Base-by-base conservation (phyloP, 352 stramenopile genomes). In the Globisporangium cederbergense region DNA sequence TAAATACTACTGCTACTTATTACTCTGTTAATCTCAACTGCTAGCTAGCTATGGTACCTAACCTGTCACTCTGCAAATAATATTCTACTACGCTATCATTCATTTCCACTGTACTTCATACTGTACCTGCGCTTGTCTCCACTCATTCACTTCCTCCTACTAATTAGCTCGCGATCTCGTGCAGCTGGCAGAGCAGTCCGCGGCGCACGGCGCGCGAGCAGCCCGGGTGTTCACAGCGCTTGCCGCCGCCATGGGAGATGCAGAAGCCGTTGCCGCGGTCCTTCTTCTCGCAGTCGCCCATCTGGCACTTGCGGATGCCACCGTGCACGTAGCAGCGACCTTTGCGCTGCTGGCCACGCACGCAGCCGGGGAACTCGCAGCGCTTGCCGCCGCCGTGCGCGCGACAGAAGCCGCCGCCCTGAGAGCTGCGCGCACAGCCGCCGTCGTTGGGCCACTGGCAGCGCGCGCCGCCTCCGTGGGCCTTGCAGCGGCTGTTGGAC, bases 401-500 rank as follows among this genome's bases (percentile, higher is more conserved):
- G 18, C 86, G 76, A 34, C 86, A 95, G 56, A 90, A 93, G 10
- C 86, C 86, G 0, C 86, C 83, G 22, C 86, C 86, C 67, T 95
- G 86, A 0, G 81, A 91, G 46, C 84, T 93, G 0, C 84, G 72
- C 7, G 71, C 75, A 64, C 86, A 95, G 14, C 83, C 83, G n/a
- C 73, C 79, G 18, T 77, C 68, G 13, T 80, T 81, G 10, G 68
- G 58, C 58, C 74, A 93, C 56, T 91, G 84, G 58, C 86, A 95
- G 3, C 86, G 73, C 0, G 84, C 84, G 6, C 86, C 86, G 16
- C 86, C 86, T 0, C 83, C 83, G 40, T 92, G 81, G 5, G 83
- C 83, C 42, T 94, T 94, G 77, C 86, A 94, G 14, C 83, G 83
- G 40, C 79, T 89, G 55, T 94, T 94, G n/a, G 83, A 92, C 62